phyloP scores from a whole-genome alignment of 257 asterid genomes.

The Galeopsis tetrahit region DNA sequence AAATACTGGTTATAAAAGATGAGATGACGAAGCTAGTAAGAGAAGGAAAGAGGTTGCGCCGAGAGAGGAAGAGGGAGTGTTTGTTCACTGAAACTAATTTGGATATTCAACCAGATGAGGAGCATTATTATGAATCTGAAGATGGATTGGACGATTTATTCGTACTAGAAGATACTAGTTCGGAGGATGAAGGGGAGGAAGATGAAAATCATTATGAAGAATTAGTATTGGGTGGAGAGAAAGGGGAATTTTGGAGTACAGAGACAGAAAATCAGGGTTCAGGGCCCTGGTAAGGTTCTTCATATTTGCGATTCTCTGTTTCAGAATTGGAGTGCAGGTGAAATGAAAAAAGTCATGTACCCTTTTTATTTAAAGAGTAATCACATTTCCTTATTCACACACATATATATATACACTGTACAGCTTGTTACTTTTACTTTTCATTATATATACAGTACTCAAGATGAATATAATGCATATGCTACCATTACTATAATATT shows the following conservation, averaged over 20 bases:
- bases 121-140: constrained; percentile 46
- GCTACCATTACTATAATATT: not conserved
- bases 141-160: constrained; percentile 84
- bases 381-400: not conserved
- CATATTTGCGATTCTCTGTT: not conserved
- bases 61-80: constrained; percentile 57
- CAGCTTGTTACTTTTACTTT: not conserved
- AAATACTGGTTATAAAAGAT: constrained; percentile 51
- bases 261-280: constrained; percentile 38
- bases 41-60: constrained; percentile 75
- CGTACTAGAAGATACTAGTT: constrained; percentile 47
- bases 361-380: not conserved
- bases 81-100: constrained; percentile 19
- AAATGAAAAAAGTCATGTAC: not conserved
- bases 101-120: constrained; percentile 32
- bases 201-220: constrained; percentile 37
- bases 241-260: constrained; percentile 64
- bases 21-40: constrained; percentile 64
- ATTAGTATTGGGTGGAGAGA: constrained; percentile 37
- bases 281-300: constrained; percentile 60
- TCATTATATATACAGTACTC: too few relatives aligned
- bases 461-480: not conserved
- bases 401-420: not conserved
- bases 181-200: constrained; percentile 43
- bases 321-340: constrained; percentile 5